Evolutionary conservation across 2,329 filamentous ascomycete species (phyloP).

Genomic region (Arthrobotrys entomopaga): DNA sequence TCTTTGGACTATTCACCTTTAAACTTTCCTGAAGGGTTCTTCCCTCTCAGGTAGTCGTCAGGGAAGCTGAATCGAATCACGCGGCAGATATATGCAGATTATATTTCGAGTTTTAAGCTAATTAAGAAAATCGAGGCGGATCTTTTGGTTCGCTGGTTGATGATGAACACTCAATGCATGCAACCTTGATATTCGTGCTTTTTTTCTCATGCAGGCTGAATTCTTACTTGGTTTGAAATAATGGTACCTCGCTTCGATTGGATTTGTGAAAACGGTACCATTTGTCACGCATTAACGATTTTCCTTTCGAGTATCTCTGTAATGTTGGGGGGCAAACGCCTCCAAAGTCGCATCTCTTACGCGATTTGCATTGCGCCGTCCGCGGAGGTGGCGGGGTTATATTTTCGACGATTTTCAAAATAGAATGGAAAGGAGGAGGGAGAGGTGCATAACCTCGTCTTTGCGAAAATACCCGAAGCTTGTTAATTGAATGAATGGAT

Average conservation of each 20-base stretch:
- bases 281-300: too few species aligned
- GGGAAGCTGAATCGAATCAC: slow-evolving; percentile 9
- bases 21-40: background rate
- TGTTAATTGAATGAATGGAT: background rate
- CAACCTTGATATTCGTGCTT: slow-evolving; percentile 2
- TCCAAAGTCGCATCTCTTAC: background rate
- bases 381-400: background rate
- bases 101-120: background rate
- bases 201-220: background rate
- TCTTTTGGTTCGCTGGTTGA: background rate
- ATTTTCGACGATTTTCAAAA: too few species aligned
- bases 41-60: too few species aligned
- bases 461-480: slow-evolving; percentile 26
- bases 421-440: background rate
- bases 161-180: background rate
- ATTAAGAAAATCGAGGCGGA: slow-evolving; percentile 20
- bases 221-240: too few species aligned
- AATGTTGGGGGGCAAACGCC: background rate
- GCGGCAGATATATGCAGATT: slow-evolving; percentile 18
- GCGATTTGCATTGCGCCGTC: slow-evolving; percentile 19
- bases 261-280: too few species aligned
- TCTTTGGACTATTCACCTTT: background rate
- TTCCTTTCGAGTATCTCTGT: too few species aligned
- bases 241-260: too few species aligned
- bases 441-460: slow-evolving; percentile 15